A percentile compares a stretch with the other conserved stretches of the same genome.
phyloP scores from a whole-genome alignment of 139 green algal species.

The Chlorella sp. region DNA sequence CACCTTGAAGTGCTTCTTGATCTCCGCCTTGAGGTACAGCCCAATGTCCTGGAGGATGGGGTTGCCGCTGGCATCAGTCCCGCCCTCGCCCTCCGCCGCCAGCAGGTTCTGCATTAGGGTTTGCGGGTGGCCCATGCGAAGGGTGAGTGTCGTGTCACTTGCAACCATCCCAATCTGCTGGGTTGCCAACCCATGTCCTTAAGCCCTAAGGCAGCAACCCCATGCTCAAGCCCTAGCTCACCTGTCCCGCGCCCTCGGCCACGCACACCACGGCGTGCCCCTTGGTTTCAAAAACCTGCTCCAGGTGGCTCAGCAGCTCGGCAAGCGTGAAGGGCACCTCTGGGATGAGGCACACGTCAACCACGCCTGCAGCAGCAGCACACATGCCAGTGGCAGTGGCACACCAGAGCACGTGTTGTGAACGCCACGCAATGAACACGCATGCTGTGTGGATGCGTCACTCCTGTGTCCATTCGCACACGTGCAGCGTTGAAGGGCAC shows the following conservation, averaged over 20 bases:
- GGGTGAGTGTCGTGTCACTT: no score
- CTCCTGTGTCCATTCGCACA: no score
- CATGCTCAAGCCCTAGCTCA: no score
- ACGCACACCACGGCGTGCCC: conserved; percentile 71
- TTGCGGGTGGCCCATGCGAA: no score
- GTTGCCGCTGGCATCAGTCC: conserved; percentile 86
- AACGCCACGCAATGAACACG: no score
- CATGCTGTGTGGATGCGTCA: no score
- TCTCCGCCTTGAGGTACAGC: conserved; percentile 55
- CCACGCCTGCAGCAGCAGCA: conserved; percentile 62
- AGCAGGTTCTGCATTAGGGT: conserved; percentile 36
- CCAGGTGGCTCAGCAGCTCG: conserved; percentile 35
- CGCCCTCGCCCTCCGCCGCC: conserved; percentile 17
- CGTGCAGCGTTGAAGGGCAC: no score
- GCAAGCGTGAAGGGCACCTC: conserved; percentile 76
- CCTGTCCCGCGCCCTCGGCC: conserved; percentile 62
- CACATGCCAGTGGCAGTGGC: no score
- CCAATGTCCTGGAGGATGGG: conserved; percentile 84
- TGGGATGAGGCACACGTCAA: conserved; percentile 91
- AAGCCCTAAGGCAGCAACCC: no score
- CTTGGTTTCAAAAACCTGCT: conserved; percentile 69
- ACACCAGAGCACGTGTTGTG: no score
- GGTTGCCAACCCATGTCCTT: no score
- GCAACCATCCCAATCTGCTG: no score
- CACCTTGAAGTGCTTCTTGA: conserved; percentile 64